phyloP scores from a whole-genome alignment of 306 rosid genomes.

The Begonia peltatifolia region DNA sequence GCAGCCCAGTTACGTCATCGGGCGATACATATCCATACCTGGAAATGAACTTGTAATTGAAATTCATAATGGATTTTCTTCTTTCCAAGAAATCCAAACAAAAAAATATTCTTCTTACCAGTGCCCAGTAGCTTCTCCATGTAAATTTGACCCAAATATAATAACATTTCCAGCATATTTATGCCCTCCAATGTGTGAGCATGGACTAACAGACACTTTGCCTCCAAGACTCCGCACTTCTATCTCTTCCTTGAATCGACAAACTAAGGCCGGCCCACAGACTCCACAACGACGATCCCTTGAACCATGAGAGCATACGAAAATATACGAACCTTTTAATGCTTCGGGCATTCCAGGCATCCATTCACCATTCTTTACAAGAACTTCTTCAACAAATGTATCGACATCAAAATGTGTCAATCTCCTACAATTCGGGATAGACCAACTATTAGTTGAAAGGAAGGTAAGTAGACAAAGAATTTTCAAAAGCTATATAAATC shows the following conservation, averaged over 20 bases:
- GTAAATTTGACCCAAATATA: conserved; percentile 44
- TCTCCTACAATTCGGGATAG: conserved; percentile 37
- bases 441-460: neutral
- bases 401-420: conserved; percentile 93
- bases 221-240: conserved; percentile 51
- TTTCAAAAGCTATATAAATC: conserved; percentile 2
- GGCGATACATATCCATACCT: conserved; percentile 97
- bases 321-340: conserved; percentile 54
- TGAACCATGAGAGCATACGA: conserved; percentile 85
- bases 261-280: conserved; percentile 79
- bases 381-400: conserved; percentile 93
- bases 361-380: conserved; percentile 92
- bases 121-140: conserved; percentile 67
- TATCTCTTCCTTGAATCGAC: conserved; percentile 67
- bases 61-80: too few species aligned
- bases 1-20: conserved; percentile 61
- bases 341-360: conserved; percentile 79
- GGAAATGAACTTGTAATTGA: conserved; percentile 2
- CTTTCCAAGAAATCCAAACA: neutral
- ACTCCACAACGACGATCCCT: conserved; percentile 92
- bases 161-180: conserved; percentile 88
- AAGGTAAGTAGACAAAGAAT: neutral
- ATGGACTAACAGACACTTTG: conserved; percentile 83
- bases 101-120: conserved; percentile 37
- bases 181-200: conserved; percentile 89